Evolutionary conservation across 2,329 filamentous ascomycete genomes (phyloP).

Genomic region (Exophiala bonariae): DNA sequence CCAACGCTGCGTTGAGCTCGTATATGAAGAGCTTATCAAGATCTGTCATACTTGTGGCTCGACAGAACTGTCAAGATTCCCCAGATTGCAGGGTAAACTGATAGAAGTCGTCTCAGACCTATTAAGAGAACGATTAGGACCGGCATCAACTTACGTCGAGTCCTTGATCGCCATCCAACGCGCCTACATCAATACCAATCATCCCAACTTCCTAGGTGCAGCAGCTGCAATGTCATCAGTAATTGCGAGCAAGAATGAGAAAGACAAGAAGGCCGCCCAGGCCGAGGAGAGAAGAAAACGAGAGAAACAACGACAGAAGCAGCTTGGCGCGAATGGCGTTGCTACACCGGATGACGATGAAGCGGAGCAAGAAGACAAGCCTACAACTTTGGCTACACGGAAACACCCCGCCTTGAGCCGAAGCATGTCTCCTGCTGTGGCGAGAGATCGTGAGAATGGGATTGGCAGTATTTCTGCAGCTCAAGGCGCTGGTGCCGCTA

Average conservation of each 20-base stretch:
- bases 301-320: constrained; percentile 79
- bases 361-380: constrained; percentile 61
- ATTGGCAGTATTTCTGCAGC: constrained; percentile 61
- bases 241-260: constrained; percentile 90
- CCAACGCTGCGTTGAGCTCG: constrained; percentile 94
- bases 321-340: constrained; percentile 74
- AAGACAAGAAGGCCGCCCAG: constrained; percentile 76
- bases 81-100: constrained; percentile 89
- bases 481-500: constrained; percentile 60
- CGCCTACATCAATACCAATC: constrained; percentile 99
- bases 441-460: constrained; percentile 62
- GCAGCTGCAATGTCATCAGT: constrained; percentile 97
- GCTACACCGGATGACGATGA: constrained; percentile 68
- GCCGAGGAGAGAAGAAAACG: constrained; percentile 85
- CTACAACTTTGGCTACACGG: constrained; percentile 56
- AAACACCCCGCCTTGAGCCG: constrained; percentile 64
- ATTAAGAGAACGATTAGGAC: constrained; percentile 85
- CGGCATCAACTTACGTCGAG: constrained; percentile 87
- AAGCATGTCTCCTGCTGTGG: constrained; percentile 80
- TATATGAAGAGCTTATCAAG: constrained; percentile 98
- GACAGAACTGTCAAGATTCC: constrained; percentile 87
- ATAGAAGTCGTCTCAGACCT: constrained; percentile 98
- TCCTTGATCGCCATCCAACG: constrained; percentile 96
- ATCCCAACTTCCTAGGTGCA: constrained; percentile 96
- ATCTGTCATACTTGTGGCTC: constrained; percentile 98